These are phyloP conservation scores for Trichoderma cornu-damae DNA, from an alignment of 2,329 filamentous ascomycete genomes.

Conservation along the genomic window DNA sequence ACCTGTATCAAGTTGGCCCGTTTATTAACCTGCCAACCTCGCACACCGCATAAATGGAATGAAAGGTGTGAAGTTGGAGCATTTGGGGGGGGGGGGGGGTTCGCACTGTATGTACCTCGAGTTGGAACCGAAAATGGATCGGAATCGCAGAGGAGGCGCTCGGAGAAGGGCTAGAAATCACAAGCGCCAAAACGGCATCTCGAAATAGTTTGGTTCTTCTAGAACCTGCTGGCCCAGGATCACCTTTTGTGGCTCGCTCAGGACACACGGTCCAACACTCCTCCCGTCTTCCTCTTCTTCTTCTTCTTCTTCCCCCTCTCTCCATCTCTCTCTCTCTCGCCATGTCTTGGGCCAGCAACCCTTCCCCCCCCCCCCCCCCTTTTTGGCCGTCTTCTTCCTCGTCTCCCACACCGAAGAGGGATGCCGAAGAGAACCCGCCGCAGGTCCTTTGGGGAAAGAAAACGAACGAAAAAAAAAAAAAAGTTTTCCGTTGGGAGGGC, in stretches of 20 bases:
- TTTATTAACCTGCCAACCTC: not conserved
- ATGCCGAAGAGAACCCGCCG: not conserved
- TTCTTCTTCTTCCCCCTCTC: too few relatives aligned
- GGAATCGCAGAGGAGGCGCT: slow-evolving; percentile 24
- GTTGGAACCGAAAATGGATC: slow-evolving; percentile 35
- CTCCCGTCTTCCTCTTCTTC: too few relatives aligned
- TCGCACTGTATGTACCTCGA: slow-evolving; percentile 30
- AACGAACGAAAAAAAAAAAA: too few relatives aligned
- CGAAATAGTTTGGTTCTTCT: slow-evolving; percentile 19
- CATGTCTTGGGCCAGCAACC: too few relatives aligned
- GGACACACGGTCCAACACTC: too few relatives aligned
- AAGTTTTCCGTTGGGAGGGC: too few relatives aligned
- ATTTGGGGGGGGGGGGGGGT: not conserved
- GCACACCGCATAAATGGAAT: not conserved
- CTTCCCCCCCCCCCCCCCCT: too few relatives aligned
- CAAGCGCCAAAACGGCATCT: slow-evolving; percentile 9
- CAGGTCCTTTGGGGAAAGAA: too few relatives aligned
- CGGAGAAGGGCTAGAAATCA: not conserved
- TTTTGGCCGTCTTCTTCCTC: not conserved
- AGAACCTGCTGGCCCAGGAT: too few relatives aligned
- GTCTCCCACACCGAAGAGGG: slow-evolving; percentile 7
- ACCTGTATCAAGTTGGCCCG: not conserved
- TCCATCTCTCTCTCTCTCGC: too few relatives aligned
- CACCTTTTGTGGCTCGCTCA: too few relatives aligned
- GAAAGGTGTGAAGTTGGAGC: not conserved